Evolutionary conservation across 2,329 filamentous ascomycete genomes (phyloP).

Genomic region (Sporothrix sp.): DNA sequence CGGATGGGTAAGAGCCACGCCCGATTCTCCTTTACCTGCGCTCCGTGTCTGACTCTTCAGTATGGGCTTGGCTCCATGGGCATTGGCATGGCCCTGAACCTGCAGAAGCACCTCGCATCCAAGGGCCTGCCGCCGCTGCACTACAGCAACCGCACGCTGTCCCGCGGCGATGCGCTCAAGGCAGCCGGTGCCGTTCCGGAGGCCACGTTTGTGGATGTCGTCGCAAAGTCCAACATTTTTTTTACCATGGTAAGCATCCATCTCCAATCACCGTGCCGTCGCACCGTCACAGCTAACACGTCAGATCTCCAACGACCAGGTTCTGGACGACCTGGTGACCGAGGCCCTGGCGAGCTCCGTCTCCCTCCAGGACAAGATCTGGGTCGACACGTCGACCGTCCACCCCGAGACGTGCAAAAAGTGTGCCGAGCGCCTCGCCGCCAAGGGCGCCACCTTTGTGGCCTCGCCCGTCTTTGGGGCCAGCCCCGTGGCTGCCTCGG

Average conservation of each 20-base stretch:
- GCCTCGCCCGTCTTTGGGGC: constrained; percentile 9
- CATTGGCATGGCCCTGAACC: constrained; percentile 9
- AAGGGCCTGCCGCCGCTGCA: constrained; percentile 1
- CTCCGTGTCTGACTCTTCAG: too few species aligned
- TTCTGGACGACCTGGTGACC: background rate
- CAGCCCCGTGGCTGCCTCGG: background rate
- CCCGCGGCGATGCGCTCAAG: constrained; percentile 4
- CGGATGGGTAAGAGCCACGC: too few species aligned
- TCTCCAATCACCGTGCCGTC: background rate
- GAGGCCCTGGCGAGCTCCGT: background rate
- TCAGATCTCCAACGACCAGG: constrained; percentile 5
- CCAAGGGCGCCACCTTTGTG: constrained; percentile 4
- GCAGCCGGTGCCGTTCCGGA: constrained; percentile 2
- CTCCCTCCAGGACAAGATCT: constrained; percentile 4
- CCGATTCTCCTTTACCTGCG: too few species aligned
- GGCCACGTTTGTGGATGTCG: background rate
- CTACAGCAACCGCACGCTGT: constrained; percentile 10
- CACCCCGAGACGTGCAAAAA: background rate
- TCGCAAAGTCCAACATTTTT: background rate
- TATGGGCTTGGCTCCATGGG: constrained; percentile 10
- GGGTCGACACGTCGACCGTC: constrained; percentile 6
- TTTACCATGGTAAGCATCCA: background rate
- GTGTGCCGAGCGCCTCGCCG: background rate
- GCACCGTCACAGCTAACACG: background rate
- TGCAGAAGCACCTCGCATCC: constrained; percentile 6